Conservation (phyloP, 148 eudicot genomes). For the Euryodendron excelsum region DNA sequence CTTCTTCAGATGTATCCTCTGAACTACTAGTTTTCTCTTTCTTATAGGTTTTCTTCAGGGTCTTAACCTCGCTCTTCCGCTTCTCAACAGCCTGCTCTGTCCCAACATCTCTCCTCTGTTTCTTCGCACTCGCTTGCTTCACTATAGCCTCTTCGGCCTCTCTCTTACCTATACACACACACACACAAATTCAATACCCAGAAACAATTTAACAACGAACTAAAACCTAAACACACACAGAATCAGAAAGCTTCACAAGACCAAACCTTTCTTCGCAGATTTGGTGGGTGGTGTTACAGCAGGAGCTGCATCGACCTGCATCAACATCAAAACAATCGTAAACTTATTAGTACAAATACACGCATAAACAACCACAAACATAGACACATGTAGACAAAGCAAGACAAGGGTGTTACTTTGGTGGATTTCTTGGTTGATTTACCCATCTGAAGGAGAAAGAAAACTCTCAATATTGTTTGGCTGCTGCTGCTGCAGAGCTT, state of each 20-base stretch:
- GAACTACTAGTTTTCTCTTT: slow-evolving; percentile 34
- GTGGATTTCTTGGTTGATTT: slow-evolving; percentile 47
- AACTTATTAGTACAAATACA: neutral
- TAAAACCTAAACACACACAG: neutral
- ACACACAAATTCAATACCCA: neutral
- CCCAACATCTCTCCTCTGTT: slow-evolving; percentile 48
- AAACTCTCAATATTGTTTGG: too few relatives aligned
- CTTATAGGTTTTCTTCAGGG: slow-evolving; percentile 35
- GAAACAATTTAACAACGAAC: neutral
- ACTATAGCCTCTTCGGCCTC: slow-evolving; percentile 37
- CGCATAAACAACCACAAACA: neutral
- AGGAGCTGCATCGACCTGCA: slow-evolving; percentile 50
- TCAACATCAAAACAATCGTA: slow-evolving; percentile 8
- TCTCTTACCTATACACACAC: slow-evolving; percentile 50
- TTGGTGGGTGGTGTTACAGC: slow-evolving; percentile 31
- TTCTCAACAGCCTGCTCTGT: slow-evolving; percentile 33
- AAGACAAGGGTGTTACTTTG: slow-evolving; percentile 25
- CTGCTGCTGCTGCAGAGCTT: too few relatives aligned
- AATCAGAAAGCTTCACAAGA: neutral
- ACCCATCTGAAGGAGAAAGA: slow-evolving; percentile 31
- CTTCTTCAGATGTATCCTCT: slow-evolving; percentile 54
- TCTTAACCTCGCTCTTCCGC: slow-evolving; percentile 36
- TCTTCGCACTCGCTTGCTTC: slow-evolving; percentile 30
- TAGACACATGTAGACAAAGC: neutral
- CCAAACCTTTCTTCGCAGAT: slow-evolving; percentile 42